A percentile compares a stretch with the other conserved stretches of the same genome.
These are phyloP conservation scores for Saturnispora besseyi DNA, from an alignment of 805 yeast genomes.

Conservation along the genomic window DNA sequence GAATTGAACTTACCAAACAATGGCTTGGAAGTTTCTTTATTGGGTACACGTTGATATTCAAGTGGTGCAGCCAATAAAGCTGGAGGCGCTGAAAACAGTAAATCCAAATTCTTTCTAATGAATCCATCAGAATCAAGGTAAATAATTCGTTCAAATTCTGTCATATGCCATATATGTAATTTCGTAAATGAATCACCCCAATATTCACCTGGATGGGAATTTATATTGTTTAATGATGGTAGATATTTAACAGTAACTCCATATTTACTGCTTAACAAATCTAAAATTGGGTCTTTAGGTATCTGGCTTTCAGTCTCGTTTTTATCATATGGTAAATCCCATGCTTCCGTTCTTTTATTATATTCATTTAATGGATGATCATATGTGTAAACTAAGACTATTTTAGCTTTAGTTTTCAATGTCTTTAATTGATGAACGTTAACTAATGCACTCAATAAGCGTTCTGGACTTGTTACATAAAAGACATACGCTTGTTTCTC, in stretches of 20 bases:
- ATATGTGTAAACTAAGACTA: slow-evolving; percentile 36
- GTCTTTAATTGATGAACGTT: slow-evolving; percentile 34
- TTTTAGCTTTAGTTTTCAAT: slow-evolving; percentile 32
- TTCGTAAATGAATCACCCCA: slow-evolving; percentile 52
- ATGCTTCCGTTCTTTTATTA: slow-evolving; percentile 4
- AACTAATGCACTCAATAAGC: slow-evolving; percentile 44
- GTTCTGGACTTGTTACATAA: slow-evolving; percentile 46
- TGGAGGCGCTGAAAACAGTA: slow-evolving; percentile 41
- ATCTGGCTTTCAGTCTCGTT: background rate
- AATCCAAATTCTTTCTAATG: slow-evolving; percentile 36
- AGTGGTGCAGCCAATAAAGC: slow-evolving; percentile 39
- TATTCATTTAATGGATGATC: slow-evolving; percentile 5
- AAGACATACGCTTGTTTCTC: slow-evolving; percentile 45
- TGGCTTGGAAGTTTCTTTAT: background rate
- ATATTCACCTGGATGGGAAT: slow-evolving; percentile 14
- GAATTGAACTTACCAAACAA: background rate
- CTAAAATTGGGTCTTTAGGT: background rate
- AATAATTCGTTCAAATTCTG: slow-evolving; percentile 43
- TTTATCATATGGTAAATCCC: background rate
- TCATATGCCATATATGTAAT: slow-evolving; percentile 40
- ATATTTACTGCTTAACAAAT: slow-evolving; percentile 5
- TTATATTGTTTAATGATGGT: slow-evolving; percentile 11
- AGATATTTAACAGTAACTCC: slow-evolving; percentile 26
- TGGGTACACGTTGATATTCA: slow-evolving; percentile 18
- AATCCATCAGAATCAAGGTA: slow-evolving; percentile 52